These are phyloP conservation scores for Ceriops zippeliana DNA, from an alignment of 345 rosid genomes.

Conservation along the genomic window DNA sequence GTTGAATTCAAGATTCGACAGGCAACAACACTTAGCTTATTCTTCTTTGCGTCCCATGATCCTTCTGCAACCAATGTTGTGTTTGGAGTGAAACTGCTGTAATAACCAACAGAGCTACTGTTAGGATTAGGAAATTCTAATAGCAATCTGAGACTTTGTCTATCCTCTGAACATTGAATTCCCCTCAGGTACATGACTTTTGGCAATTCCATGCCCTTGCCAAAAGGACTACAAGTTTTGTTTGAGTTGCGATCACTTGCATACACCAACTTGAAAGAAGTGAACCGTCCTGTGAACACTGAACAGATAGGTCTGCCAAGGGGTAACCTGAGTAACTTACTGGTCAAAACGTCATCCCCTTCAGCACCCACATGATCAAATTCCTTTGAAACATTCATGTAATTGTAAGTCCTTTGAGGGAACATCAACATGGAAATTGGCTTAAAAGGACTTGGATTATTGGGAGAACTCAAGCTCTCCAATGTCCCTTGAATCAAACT, in stretches of 20 bases:
- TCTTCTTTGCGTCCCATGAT: slow-evolving; percentile 29
- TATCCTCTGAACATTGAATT: slow-evolving; percentile 26
- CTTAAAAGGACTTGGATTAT: slow-evolving; percentile 13
- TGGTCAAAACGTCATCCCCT: background rate
- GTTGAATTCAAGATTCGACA: slow-evolving; percentile 23
- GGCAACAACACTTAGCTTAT: slow-evolving; percentile 23
- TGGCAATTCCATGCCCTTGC: slow-evolving; percentile 19
- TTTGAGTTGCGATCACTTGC: slow-evolving; percentile 15
- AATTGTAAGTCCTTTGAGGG: slow-evolving; percentile 21
- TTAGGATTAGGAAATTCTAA: slow-evolving; percentile 22
- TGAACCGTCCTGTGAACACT: background rate
- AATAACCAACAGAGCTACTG: background rate
- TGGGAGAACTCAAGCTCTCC: slow-evolving; percentile 18
- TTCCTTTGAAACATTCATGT: slow-evolving; percentile 11
- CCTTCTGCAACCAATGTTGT: slow-evolving; percentile 34
- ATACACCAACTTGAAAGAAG: slow-evolving; percentile 16
- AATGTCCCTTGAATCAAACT: slow-evolving; percentile 28
- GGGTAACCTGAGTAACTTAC: slow-evolving; percentile 11
- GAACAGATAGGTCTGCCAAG: slow-evolving; percentile 19
- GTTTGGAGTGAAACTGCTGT: slow-evolving; percentile 17
- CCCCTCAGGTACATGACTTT: slow-evolving; percentile 15
- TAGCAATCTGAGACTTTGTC: slow-evolving; percentile 18
- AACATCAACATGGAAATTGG: slow-evolving; percentile 29
- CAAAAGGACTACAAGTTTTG: slow-evolving; percentile 23
- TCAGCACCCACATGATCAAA: slow-evolving; percentile 2